These are phyloP conservation scores for Luvunga scandens DNA, from an alignment of 345 rosid genomes.

Conservation along the genomic window DNA sequence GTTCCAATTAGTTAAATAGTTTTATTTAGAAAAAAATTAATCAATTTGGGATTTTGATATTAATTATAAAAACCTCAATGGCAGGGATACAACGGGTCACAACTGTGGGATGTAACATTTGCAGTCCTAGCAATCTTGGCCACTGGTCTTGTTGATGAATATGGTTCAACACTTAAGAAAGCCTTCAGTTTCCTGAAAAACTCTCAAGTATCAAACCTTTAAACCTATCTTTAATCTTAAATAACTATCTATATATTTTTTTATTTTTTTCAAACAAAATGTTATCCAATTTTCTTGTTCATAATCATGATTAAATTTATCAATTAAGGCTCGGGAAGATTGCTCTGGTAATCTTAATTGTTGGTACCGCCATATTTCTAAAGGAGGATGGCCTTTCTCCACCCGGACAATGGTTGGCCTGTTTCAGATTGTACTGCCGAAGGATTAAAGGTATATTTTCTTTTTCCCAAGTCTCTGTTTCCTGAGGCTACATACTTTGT, in stretches of 20 bases:
- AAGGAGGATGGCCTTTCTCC: constrained; percentile 82
- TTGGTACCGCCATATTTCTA: constrained; percentile 58
- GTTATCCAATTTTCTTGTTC: too few species aligned
- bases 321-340: constrained; percentile 31
- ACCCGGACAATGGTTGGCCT: constrained; percentile 68
- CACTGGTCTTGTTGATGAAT: constrained; percentile 41
- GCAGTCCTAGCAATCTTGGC: constrained; percentile 63
- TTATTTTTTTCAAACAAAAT: too few species aligned
- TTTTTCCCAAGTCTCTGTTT: not conserved
- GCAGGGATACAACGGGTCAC: constrained; percentile 72
- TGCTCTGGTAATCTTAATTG: constrained; percentile 21
- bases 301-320: too few species aligned
- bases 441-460: constrained; percentile 44
- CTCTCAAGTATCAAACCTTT: constrained; percentile 38
- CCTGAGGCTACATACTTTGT: too few species aligned
- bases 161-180: constrained; percentile 47
- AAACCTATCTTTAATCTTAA: too few species aligned
- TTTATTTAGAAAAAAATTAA: not conserved
- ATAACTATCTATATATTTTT: too few species aligned
- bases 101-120: constrained; percentile 65
- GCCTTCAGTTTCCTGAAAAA: constrained; percentile 53
- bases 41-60: not conserved
- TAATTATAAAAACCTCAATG: not conserved
- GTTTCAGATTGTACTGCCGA: constrained; percentile 66
- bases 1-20: constrained; percentile 1